Base-by-base conservation (phyloP, 2,329 filamentous ascomycete species). In the Kalmusia sp. region DNA sequence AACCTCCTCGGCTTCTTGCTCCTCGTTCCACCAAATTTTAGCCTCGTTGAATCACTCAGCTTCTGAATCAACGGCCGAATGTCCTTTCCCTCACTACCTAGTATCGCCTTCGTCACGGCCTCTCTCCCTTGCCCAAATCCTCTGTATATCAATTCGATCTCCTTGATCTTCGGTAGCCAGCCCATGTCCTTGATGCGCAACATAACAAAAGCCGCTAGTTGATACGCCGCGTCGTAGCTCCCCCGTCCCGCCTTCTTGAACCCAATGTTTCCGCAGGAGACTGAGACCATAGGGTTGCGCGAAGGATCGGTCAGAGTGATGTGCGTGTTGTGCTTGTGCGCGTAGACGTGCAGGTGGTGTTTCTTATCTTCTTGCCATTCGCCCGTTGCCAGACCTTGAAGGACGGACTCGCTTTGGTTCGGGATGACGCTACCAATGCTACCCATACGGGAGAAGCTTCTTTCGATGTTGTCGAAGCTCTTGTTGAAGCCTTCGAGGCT, bases 1-100 rank as follows among this genome's bases (percentile, higher is more conserved):
- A 98, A 78, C 79, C 95, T 89, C 77, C 93, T 93, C 33, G 87
- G 89, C 73, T 88, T 91, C 75, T 84, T 85, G 80, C 92, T 93
- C 76, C 93, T 90, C 33, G 90, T 91, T 70, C 95, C 96, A 77
- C 93, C 95, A 81, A 98, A 96, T 82, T 99, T 99, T 76, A 98
- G 77, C 68, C 89, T 89, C 50, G 93, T 98, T 34, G 86, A 83
- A 78, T 99, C 95, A 27, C 90, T 87, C 56, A 99, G 89, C 64
- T 87, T 87, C 35, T 86, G 80, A 61, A 99, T 90, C 79, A 90
- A 87, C 27, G 83, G 80, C 63, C 92, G 85, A 61, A 98, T 77
- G 65, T 86, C 74, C 70, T 85, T 87, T 52, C 95, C 95, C 74
- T 99, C 93, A 19, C 82, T 87, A 30, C 93, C 93, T 75, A 99